Base-by-base conservation (phyloP, 83 land plant species). In the Isoetes engelmannii region DNA sequence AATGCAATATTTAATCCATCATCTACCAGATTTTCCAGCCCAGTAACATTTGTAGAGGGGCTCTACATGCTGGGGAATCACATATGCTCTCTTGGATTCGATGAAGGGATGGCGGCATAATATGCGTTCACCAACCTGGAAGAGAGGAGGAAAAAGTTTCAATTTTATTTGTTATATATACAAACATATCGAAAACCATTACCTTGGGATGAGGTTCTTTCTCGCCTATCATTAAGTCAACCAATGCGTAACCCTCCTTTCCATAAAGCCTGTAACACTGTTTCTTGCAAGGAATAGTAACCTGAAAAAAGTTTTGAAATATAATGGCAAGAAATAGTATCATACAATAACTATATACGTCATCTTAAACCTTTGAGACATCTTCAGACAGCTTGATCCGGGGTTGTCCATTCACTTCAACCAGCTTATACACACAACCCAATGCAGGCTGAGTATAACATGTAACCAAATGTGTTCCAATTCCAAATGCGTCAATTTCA, bases 381-480 rank as follows among this genome's bases (percentile, higher is more conserved):
- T 92, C 98, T 83, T 92, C 92, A 63, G 98, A 92, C 49, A 92
- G 85, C 66, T 92, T 92, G n/a, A 92, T 92, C 13, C 98, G 89
- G 54, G 98, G 92, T 68, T 89, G 95, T 60, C 85, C 87, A 62
- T 83, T 93, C 70, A 93, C 90, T 72, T 93, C 96, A 4, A 90
- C 98, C 45, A 93, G 72, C 64, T 93, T 93, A 71, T 86, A 90
- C 17, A 93, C 98, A 79, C 87, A 84, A 17, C 98, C 98, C 65
- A 93, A 84, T 49, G 98, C 98, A 61, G 98, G 90, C 61, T 93
- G 98, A 41, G 92, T 61, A 77, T 84, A 93, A 75, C 98, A 93
- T 45, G 98, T 93, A 4, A 93, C 96, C 79, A 93, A 75, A 69
- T 93, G 79, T 43, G 98, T 93, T 50, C 98, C 96, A 70, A 93